These are phyloP conservation scores for Neurospora sp. DNA, from an alignment of 2,329 filamentous ascomycete species.

Conservation along the genomic window DNA sequence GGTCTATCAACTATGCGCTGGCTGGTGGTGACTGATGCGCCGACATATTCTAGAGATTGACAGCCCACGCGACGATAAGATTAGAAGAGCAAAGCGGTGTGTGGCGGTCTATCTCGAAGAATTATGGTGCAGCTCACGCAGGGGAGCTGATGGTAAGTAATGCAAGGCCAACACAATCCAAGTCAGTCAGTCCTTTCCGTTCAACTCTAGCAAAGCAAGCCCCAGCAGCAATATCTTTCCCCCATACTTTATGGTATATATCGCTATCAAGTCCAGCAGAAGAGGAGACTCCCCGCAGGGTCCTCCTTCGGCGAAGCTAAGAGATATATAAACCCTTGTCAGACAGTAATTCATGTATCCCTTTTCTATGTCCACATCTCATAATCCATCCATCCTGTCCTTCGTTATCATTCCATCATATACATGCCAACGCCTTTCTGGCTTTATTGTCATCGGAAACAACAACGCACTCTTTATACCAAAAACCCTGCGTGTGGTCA, in stretches of 20 bases:
- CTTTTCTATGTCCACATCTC: neutral
- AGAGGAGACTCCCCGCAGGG: neutral
- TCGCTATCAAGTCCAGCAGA: neutral
- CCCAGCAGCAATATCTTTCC: neutral
- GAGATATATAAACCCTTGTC: neutral
- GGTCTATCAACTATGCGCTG: neutral
- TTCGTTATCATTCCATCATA: neutral
- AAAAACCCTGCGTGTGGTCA: neutral
- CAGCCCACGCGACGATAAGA: neutral
- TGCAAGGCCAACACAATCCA: neutral
- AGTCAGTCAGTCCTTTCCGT: neutral
- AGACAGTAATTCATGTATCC: neutral
- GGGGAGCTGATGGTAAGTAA: neutral
- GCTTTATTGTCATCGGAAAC: neutral
- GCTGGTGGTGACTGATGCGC: neutral
- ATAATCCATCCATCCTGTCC: neutral
- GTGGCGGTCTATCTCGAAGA: neutral
- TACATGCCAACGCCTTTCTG: neutral
- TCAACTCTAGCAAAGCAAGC: neutral
- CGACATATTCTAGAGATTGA: neutral
- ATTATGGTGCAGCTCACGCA: neutral
- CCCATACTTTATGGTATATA: neutral
- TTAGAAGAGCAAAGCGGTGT: neutral
- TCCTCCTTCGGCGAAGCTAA: neutral
- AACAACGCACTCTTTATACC: neutral